Evolutionary conservation across 768 basidiomycete genomes (phyloP).

Genomic region (Astraeus odoratus): DNA sequence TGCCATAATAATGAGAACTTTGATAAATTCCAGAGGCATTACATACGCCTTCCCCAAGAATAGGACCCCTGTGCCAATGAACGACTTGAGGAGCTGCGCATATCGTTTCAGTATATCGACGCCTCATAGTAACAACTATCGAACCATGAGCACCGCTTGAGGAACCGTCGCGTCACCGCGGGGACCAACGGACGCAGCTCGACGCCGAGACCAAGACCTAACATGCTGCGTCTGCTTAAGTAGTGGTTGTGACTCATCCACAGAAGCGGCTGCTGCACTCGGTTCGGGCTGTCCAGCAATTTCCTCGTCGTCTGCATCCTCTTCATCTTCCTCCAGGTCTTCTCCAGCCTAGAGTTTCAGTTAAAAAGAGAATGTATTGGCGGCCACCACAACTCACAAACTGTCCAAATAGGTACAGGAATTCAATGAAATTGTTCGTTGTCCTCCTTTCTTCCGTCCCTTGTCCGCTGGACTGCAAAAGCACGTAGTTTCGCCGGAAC

Average conservation of each 20-base stretch:
- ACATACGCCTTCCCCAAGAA: conserved; percentile 93
- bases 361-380: neutral
- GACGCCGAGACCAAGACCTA: conserved; percentile 48
- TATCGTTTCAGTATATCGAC: neutral
- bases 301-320: conserved; percentile 54
- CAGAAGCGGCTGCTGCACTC: conserved; percentile 5
- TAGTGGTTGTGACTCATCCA: conserved; percentile 52
- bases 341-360: conserved; percentile 65
- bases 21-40: neutral
- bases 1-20: conserved; percentile 22
- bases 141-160: conserved; percentile 89
- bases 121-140: conserved; percentile 15
- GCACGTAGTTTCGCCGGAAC: conserved; percentile 84
- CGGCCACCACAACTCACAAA: conserved; percentile 55
- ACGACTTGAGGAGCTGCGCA: conserved; percentile 80
- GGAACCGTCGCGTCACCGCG: conserved; percentile 85
- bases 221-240: conserved; percentile 35
- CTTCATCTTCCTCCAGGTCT: conserved; percentile 84
- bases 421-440: conserved; percentile 86
- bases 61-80: conserved; percentile 91
- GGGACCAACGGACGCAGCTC: conserved; percentile 48
- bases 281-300: conserved; percentile 24
- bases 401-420: conserved; percentile 91
- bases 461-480: conserved; percentile 63
- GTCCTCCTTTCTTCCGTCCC: conserved; percentile 56